Evolutionary conservation across 495 filamentous ascomycete species (phyloP).

Genomic region (Penicillium macrosclerotiorum): DNA sequence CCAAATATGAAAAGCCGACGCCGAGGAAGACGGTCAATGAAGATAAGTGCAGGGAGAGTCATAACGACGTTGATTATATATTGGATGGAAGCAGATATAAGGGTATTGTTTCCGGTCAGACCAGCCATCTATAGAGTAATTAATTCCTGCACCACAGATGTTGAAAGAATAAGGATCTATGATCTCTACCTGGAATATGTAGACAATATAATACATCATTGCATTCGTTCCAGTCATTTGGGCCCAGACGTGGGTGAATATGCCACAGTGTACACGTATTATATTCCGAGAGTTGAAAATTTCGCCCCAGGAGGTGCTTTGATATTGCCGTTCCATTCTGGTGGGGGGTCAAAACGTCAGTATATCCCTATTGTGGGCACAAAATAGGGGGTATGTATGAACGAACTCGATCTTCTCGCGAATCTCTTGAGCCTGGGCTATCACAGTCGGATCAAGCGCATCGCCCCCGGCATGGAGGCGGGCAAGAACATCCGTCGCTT

Average conservation of each 20-base stretch:
- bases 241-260: conserved; percentile 76
- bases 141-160: neutral
- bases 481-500: conserved; percentile 54
- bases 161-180: neutral
- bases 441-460: conserved; percentile 10
- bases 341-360: neutral
- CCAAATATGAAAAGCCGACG: conserved; percentile 52
- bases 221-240: conserved; percentile 77
- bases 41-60: conserved; percentile 60
- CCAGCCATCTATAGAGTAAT: conserved; percentile 33
- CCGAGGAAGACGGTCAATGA: conserved; percentile 53
- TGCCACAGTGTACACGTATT: conserved; percentile 66
- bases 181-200: conserved; percentile 59
- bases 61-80: conserved; percentile 74
- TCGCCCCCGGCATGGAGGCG: conserved; percentile 27
- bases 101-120: conserved; percentile 33
- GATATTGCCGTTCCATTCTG: conserved; percentile 28
- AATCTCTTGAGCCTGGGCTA: conserved; percentile 16
- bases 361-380: too few relatives aligned
- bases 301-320: conserved; percentile 51
- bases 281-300: conserved; percentile 61
- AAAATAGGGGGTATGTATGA: too few relatives aligned
- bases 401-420: conserved; percentile 21
- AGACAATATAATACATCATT: conserved; percentile 74
- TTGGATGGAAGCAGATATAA: conserved; percentile 71